Evolutionary conservation across 2,329 filamentous ascomycete genomes (phyloP).

Genomic region (Zymoseptoria pseudotritici): DNA sequence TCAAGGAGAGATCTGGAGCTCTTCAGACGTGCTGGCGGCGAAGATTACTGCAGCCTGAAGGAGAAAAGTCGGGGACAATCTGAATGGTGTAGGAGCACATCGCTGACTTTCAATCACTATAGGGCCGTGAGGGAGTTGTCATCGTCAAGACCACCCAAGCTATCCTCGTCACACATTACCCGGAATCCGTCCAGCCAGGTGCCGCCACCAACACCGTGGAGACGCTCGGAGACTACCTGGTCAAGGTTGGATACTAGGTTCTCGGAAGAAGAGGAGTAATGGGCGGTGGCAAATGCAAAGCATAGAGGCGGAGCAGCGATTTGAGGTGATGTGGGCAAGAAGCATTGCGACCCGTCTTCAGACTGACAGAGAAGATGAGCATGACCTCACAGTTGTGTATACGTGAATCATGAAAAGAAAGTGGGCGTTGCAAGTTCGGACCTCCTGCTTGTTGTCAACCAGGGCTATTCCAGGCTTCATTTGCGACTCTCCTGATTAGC

Average conservation of each 20-base stretch:
- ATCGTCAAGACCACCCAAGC: slow-evolving; percentile 83
- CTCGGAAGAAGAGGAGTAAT: neutral
- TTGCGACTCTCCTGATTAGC: neutral
- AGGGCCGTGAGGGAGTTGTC: slow-evolving; percentile 74
- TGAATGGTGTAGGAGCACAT: neutral
- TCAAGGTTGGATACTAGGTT: slow-evolving; percentile 62
- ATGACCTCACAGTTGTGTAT: neutral
- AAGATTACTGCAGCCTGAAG: neutral
- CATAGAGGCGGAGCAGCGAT: neutral
- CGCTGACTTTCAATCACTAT: slow-evolving; percentile 2
- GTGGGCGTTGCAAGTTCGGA: neutral
- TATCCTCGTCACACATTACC: slow-evolving; percentile 82
- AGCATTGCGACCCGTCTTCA: neutral
- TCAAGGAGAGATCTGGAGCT: neutral
- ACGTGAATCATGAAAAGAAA: neutral
- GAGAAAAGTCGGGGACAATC: neutral
- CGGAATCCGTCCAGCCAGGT: slow-evolving; percentile 63
- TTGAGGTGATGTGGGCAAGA: neutral
- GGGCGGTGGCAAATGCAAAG: neutral
- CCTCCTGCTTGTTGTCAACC: neutral
- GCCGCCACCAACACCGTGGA: slow-evolving; percentile 73
- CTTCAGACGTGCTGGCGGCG: neutral
- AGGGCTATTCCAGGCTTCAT: neutral
- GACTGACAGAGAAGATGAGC: neutral
- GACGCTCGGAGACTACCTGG: slow-evolving; percentile 79